Conservation (phyloP, 495 filamentous ascomycete genomes). For the Lophium mytilinum region DNA sequence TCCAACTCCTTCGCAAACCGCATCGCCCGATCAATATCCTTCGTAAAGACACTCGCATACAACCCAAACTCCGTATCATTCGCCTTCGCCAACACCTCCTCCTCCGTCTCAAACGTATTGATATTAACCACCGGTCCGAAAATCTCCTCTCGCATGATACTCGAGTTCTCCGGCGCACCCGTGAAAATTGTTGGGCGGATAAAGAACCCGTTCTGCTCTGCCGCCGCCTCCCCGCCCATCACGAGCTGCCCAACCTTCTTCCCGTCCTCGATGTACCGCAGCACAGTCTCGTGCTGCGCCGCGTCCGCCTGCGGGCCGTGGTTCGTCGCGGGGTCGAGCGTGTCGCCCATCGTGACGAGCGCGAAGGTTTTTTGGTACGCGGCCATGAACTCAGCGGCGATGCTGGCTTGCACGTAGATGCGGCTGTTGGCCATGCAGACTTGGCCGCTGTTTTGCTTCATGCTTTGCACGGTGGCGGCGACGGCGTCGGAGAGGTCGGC, state of each 20-base stretch:
- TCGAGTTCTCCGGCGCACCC: slow-evolving; percentile 34
- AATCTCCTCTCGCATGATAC: slow-evolving; percentile 39
- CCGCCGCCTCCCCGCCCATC: slow-evolving; percentile 6
- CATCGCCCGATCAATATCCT: slow-evolving; percentile 25
- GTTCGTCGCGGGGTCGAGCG: slow-evolving; percentile 24
- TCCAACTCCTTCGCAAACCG: slow-evolving; percentile 29
- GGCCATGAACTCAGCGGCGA: slow-evolving; percentile 27
- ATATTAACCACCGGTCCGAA: slow-evolving; percentile 45
- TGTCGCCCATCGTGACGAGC: slow-evolving; percentile 28
- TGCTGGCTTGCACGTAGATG: slow-evolving; percentile 35
- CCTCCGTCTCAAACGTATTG: slow-evolving; percentile 35
- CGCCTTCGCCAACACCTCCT: slow-evolving; percentile 35
- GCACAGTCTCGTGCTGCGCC: slow-evolving; percentile 23
- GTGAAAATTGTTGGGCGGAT: slow-evolving; percentile 44
- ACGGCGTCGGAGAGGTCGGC: slow-evolving; percentile 31
- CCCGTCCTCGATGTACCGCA: slow-evolving; percentile 22
- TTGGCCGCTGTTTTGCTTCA: slow-evolving; percentile 29
- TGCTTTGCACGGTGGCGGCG: slow-evolving; percentile 19
- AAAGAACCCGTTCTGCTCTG: slow-evolving; percentile 38
- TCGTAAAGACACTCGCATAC: slow-evolving; percentile 29
- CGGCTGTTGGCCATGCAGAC: slow-evolving; percentile 32
- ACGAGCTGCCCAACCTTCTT: slow-evolving; percentile 18
- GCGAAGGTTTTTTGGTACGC: slow-evolving; percentile 25
- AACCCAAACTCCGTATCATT: slow-evolving; percentile 39
- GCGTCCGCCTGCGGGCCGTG: slow-evolving; percentile 32